Percentiles rank a stretch among this genome's conserved stretches.
phyloP scores from a whole-genome alignment of 2,329 filamentous ascomycete species.

The Colletotrichum simmondsii region DNA sequence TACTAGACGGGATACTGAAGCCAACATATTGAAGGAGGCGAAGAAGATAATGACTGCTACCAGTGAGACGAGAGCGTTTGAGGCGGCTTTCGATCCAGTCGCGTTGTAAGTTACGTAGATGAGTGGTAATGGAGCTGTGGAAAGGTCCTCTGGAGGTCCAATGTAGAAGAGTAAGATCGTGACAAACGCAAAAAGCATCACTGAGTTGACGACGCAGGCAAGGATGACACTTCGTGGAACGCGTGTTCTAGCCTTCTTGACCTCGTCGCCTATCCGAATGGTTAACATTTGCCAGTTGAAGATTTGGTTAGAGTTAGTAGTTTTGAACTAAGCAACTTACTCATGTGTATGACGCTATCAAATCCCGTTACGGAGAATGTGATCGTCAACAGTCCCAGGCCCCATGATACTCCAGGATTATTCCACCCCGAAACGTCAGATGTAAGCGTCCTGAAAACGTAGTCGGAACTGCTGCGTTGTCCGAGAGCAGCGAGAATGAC shows the following conservation, averaged over 20 bases:
- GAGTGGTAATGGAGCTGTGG: not conserved
- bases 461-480: not conserved
- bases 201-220: not conserved
- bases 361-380: conserved; percentile 2
- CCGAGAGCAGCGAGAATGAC: not conserved
- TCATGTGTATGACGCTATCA: not conserved
- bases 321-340: not conserved
- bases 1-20: not conserved
- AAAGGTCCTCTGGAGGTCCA: not conserved
- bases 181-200: not conserved
- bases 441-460: not conserved
- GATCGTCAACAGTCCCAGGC: not conserved
- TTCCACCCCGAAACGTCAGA: not conserved
- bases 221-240: not conserved
- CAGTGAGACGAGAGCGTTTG: not conserved
- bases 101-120: not conserved
- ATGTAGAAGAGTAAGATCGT: not conserved
- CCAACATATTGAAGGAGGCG: not conserved
- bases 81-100: not conserved
- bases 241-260: not conserved
- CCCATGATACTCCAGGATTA: not conserved
- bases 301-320: no score
- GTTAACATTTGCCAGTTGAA: not conserved
- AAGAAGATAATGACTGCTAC: not conserved
- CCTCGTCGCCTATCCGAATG: not conserved